Percentiles rank a stretch among this genome's conserved stretches.
Evolutionary conservation across 2,329 filamentous ascomycete genomes (phyloP).

Genomic region (Exophiala dermatitidis): DNA sequence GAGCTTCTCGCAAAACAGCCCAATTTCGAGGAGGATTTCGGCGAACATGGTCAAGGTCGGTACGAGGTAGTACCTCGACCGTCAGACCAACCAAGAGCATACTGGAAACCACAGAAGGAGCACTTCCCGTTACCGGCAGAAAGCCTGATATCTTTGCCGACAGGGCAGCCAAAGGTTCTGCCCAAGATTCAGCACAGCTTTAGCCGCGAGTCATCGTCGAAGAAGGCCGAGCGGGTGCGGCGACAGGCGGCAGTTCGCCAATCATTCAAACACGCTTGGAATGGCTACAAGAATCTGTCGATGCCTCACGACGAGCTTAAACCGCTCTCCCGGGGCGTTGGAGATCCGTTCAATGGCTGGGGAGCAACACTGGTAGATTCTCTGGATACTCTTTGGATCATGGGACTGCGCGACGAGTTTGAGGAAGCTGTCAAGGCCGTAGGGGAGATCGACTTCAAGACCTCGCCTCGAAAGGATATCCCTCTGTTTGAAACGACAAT

Average conservation of each 20-base stretch:
- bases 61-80: conserved; percentile 28
- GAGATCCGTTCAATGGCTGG: conserved; percentile 87
- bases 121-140: conserved; percentile 67
- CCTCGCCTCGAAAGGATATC: conserved; percentile 58
- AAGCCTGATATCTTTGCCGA: conserved; percentile 68
- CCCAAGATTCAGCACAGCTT: conserved; percentile 72
- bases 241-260: conserved; percentile 62
- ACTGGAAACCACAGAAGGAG: conserved; percentile 69
- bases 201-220: conserved; percentile 53
- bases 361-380: conserved; percentile 78
- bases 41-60: conserved; percentile 32
- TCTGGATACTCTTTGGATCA: conserved; percentile 80
- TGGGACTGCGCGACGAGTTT: conserved; percentile 71
- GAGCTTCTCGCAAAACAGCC: conserved; percentile 19
- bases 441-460: conserved; percentile 74
- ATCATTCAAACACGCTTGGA: conserved; percentile 73
- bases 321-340: conserved; percentile 60
- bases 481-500: conserved; percentile 93
- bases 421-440: conserved; percentile 66
- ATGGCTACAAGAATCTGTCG: conserved; percentile 69
- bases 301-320: conserved; percentile 81
- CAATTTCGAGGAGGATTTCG: conserved; percentile 26
- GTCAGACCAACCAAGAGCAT: conserved; percentile 10
- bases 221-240: conserved; percentile 55
- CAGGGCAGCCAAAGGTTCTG: conserved; percentile 60